Evolutionary conservation across 2,329 filamentous ascomycete genomes (phyloP).

Genomic region (Phoma sp.): DNA sequence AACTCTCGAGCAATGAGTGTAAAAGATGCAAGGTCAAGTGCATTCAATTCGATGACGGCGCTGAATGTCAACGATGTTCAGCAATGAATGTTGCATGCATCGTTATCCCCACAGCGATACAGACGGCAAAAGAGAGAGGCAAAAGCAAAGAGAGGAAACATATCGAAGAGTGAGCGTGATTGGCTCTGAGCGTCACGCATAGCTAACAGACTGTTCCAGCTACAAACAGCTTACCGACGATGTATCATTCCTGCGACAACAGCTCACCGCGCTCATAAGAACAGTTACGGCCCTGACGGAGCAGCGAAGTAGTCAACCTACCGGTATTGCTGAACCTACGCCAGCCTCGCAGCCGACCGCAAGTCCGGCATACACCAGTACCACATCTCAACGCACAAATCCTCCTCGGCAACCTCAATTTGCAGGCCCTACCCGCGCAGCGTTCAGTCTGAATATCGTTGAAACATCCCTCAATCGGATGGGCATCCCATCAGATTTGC

Average conservation of each 20-base stretch:
- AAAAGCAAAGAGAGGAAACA: conserved; percentile 10
- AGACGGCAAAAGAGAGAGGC: conserved; percentile 18
- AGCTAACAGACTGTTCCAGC: conserved; percentile 7
- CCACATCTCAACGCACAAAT: conserved; percentile 6
- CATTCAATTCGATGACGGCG: conserved; percentile 16
- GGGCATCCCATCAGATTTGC: conserved; percentile 15
- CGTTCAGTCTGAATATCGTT: conserved; percentile 30
- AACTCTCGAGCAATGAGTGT: conserved; percentile 26
- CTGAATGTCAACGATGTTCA: conserved; percentile 25
- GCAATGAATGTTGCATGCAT: conserved; percentile 19
- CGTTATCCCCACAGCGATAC: conserved; percentile 16
- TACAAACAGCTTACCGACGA: conserved; percentile 19
- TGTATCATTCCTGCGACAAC: conserved; percentile 20
- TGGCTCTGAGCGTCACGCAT: too few species aligned
- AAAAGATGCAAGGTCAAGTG: conserved; percentile 28
- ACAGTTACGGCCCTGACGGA: conserved; percentile 15
- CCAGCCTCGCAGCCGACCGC: conserved; percentile 4
- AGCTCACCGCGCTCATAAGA: conserved; percentile 18
- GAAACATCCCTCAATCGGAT: conserved; percentile 25
- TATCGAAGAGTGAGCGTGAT: conserved; percentile 9
- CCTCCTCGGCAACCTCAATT: conserved; percentile 25
- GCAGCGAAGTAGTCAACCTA: conserved; percentile 1
- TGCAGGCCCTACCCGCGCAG: conserved; percentile 28
- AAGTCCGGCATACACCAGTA: conserved; percentile 15
- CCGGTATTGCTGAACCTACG: neutral